Conservation (phyloP, 1,284 basidiomycete species). For the Austroboletus niveus region DNA sequence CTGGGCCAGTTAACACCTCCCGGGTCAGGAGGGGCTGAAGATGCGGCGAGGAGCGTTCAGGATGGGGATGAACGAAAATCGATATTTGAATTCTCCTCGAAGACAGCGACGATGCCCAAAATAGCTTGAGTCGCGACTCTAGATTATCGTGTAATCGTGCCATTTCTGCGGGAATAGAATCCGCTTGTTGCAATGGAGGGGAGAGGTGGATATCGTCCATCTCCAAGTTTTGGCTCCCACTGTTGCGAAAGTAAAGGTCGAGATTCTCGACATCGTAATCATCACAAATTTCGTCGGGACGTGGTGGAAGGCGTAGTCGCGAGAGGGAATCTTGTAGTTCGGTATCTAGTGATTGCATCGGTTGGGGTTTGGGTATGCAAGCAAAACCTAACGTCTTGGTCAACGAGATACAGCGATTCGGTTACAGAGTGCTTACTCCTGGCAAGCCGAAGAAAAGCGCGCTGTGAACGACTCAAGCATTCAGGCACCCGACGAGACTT, state of each 20-base stretch:
- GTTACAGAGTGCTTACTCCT: conserved; percentile 48
- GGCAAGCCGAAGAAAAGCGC: conserved; percentile 73
- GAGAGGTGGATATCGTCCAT: conserved; percentile 19
- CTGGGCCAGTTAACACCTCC: conserved; percentile 55
- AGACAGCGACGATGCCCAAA: conserved; percentile 71
- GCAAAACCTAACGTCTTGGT: conserved; percentile 52
- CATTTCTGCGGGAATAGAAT: conserved; percentile 36
- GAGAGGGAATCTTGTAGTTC: conserved; percentile 43
- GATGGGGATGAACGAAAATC: conserved; percentile 45
- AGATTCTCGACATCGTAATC: conserved; percentile 50
- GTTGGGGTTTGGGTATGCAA: conserved; percentile 52
- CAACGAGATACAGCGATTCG: background rate
- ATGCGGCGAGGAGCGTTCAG: conserved; percentile 18
- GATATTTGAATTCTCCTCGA: conserved; percentile 58
- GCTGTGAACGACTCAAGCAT: conserved; percentile 67
- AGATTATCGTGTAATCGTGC: conserved; percentile 68
- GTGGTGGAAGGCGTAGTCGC: conserved; percentile 51
- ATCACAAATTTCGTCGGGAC: conserved; percentile 57
- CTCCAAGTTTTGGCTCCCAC: conserved; percentile 17
- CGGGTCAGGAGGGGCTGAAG: conserved; percentile 47
- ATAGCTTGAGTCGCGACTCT: conserved; percentile 69
- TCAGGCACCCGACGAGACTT: conserved; percentile 60
- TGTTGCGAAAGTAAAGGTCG: conserved; percentile 25
- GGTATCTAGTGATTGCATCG: conserved; percentile 16
- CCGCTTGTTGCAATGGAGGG: conserved; percentile 13